Base-by-base conservation (phyloP, 2,329 filamentous ascomycete genomes). In the Aureobasidium musti region DNA sequence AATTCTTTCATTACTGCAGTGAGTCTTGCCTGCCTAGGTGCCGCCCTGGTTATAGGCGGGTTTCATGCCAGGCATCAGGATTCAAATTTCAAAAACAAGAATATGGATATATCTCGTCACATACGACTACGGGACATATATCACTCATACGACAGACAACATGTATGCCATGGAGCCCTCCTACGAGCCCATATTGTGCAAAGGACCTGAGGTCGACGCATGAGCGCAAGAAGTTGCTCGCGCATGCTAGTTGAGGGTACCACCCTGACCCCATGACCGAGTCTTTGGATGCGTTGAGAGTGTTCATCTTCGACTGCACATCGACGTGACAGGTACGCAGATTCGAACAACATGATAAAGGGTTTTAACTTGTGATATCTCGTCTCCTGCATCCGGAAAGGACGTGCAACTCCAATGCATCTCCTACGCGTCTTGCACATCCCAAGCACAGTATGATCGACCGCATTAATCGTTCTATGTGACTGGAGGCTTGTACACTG, bases 141-240 rank as follows among this genome's bases (percentile, higher is more conserved):
- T n/a, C 1, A n/a, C 1, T 28, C 8, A 30, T 33, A 33, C 17
- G n/a, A 0, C 2, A 11, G 2, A 8, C n/a, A n/a, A 3, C 11
- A 5, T 3, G 2, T 2, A 30, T n/a, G 11, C 6, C 5, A 1
- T 5, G 2, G 26, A 30, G 26, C 7, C 1, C 1, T 4, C 2
- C 3, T 10, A 10, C 7, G 19, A n/a, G 17, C 49, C 5, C 14
- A 2, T 5, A n/a, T 1, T 8, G 8, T n/a, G 8, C 0, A 17
- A 23, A 45, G 10, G 2, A n/a, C 3, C 10, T 33, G 1, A 4
- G 1, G 39, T 45, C 23, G 37, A 11, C 10, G 54, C 26, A 2
- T 1, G 26, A 7, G 3, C 3, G 19, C 54, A 21, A 4, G 13
- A 33, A 59, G 2, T 11, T 3, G 11, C 1, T 10, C 2, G 5